Evolutionary conservation across 2,329 filamentous ascomycete species (phyloP), one percentile per base, ranked within the genome.

Genomic region (Teratosphaeria gauchensis): DNA sequence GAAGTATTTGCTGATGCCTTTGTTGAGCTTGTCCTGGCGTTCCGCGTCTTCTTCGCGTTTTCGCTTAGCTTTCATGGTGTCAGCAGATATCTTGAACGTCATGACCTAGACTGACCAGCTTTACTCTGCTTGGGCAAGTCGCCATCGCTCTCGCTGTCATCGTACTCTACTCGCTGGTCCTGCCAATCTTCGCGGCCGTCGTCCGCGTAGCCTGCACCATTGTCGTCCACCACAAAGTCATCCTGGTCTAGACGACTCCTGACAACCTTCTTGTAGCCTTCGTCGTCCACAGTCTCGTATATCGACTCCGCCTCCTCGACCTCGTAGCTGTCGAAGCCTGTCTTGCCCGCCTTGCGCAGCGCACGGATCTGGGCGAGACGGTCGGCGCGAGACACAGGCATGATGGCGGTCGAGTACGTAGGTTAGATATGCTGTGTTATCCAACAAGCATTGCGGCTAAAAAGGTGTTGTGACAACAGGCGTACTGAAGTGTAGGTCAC

Each of bases 201-300:
- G 72, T 97, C 92, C 64, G 90, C 92, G 70, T 99, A 99, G 42
- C 94, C 92, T 72, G 92, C 90, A 69, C 92, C 92, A 77, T 96
- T 95, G 77, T 99, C 94, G 77, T 97, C 94, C 61, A 99, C 92
- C 56, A 99, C 92, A 69, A 99, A 99, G 76, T 99, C 94, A 68
- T 99, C 94, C 69, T 95, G 82, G 70, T 97, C 89, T 56, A 99
- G 80, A 53, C 94, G 87, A 58, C 87, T 85, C 51, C 94, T 84
- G 14, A 99, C 91, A 65, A 97, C 87, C 73, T 95, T 95, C 78
- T 96, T 96, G 80, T 99, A 99, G 56, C 89, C 89, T 69, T 94
- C 92, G 69, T 99, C 94, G 70, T 97, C 92, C 54, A 99, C 91
- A 69, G 95, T 92, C 63, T 97, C 94, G 77, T 97, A 99, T 52